Evolutionary conservation across 495 filamentous ascomycete genomes (phyloP).

Genomic region (Neurospora sp.): DNA sequence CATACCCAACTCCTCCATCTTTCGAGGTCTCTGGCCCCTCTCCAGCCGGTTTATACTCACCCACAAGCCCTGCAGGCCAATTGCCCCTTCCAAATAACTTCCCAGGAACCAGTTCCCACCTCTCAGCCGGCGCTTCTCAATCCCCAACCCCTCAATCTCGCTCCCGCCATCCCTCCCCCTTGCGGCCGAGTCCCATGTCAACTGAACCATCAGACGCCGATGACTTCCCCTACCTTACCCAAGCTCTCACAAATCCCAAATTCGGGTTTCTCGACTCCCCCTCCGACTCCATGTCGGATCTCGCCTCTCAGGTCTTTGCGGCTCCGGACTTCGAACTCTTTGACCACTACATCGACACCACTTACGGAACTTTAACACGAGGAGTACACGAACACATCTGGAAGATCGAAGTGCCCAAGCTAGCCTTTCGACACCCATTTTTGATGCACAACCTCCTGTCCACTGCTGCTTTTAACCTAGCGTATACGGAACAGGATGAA

Average conservation of each 20-base stretch:
- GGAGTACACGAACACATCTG: slow-evolving; percentile 6
- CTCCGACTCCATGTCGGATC: not conserved
- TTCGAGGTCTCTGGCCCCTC: not conserved
- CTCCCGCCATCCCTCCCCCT: not conserved
- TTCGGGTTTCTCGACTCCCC: not conserved
- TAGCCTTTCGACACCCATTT: slow-evolving; percentile 14
- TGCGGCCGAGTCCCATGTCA: not conserved
- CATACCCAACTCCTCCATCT: not conserved
- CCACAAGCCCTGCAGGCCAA: not conserved
- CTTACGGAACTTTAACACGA: slow-evolving; percentile 8
- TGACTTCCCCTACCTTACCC: slow-evolving; percentile 12
- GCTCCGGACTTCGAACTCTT: slow-evolving; percentile 20
- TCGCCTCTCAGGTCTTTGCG: not conserved
- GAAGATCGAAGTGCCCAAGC: slow-evolving; percentile 13
- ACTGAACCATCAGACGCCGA: slow-evolving; percentile 5
- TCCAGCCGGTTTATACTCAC: not conserved
- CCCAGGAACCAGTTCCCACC: not conserved
- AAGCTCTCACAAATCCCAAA: not conserved
- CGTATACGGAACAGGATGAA: slow-evolving; percentile 7
- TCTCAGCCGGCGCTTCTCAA: not conserved
- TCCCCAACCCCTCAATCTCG: not conserved
- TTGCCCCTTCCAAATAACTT: not conserved
- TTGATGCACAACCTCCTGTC: slow-evolving; percentile 22
- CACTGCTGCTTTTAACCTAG: slow-evolving; percentile 18
- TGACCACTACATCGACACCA: slow-evolving; percentile 15